phyloP scores from a whole-genome alignment of 1,284 basidiomycete genomes.

The Fistulinella cinereoalba region DNA sequence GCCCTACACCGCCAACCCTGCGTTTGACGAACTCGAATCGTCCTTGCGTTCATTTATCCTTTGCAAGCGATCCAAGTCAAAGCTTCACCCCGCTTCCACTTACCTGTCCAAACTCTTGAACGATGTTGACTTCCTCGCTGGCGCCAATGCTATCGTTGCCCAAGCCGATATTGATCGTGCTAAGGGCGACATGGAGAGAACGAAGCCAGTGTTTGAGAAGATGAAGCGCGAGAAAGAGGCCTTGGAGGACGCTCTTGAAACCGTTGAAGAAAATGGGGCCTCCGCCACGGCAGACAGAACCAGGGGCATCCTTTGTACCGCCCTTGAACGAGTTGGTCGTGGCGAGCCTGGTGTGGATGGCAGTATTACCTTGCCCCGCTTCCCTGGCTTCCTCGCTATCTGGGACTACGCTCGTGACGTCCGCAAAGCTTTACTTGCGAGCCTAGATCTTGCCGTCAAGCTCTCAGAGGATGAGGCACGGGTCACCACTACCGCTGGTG shows the following conservation, averaged over 20 bases:
- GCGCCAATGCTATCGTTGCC: conserved; percentile 86
- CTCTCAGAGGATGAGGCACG: conserved; percentile 86
- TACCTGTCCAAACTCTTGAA: conserved; percentile 88
- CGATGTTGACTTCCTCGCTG: conserved; percentile 86
- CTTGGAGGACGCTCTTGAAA: conserved; percentile 78
- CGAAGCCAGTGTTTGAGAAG: conserved; percentile 83
- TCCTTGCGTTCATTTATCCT: conserved; percentile 94
- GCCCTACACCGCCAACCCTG: conserved; percentile 59
- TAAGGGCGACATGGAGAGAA: conserved; percentile 63
- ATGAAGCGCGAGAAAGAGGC: conserved; percentile 74
- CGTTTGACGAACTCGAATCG: conserved; percentile 90
- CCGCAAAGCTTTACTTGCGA: conserved; percentile 72
- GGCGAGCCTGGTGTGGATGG: conserved; percentile 67
- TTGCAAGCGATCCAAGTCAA: conserved; percentile 92
- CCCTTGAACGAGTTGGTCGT: conserved; percentile 75
- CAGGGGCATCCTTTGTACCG: conserved; percentile 61
- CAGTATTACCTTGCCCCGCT: conserved; percentile 67
- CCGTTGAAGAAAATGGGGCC: conserved; percentile 77
- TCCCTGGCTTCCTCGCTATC: conserved; percentile 83
- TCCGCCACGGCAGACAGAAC: conserved; percentile 54
- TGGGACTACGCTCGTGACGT: conserved; percentile 92
- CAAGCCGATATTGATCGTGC: conserved; percentile 78
- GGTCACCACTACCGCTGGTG: conserved; percentile 63
- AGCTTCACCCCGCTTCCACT: conserved; percentile 93
- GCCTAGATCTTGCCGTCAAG: conserved; percentile 81